Evolutionary conservation across 2,329 filamentous ascomycete species (phyloP), one percentile per base, ranked within the genome.

Genomic region (Eutypella sp.): DNA sequence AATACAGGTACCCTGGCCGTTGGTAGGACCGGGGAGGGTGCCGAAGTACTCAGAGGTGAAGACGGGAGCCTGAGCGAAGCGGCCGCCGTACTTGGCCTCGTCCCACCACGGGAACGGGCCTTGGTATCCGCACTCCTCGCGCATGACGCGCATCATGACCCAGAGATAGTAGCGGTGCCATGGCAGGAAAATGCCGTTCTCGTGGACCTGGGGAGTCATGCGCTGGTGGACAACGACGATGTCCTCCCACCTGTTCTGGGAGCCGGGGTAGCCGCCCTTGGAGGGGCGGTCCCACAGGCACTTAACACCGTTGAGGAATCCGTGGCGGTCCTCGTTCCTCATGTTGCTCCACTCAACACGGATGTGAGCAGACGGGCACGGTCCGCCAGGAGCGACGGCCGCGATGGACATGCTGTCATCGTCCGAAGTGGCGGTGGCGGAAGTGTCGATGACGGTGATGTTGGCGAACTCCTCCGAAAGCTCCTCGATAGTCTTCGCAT

Each of bases 61-160:
- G 13, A 67, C 16, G 27, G 58, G 57, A 1, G 62, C 59, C 11
- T 51, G 39, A 22, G 55, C 53, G 43, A 66, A 67, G 45, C 59
- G 52, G 40, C 63, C 64, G 4, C 62, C 52, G 42, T 67, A 55
- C 18, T 61, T 56, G 22, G 64, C 63, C 64, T 68, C 67, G 50
- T 70, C 64, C 67, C 67, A 70, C 64, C 67, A 70, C 5, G 67
- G 62, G 53, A 69, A 59, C 2, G 66, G 58, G 9, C 60, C 57
- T 11, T 47, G 41, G 49, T 68, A 68, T 41, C 56, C 58, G 47
- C 67, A 71, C 57, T 72, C 67, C 13, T 63, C 50, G 20, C 64
- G 62, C 48, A 71, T 60, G 48, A 67, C 38, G 38, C 52, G 50
- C 56, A 70, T 67, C 50, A 67, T 67, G 3, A 62, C 52, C 47